Evolutionary conservation across 139 green algal genomes (phyloP), one percentile per base, ranked within the genome.

Genomic region (Chlamydomonas sphaeroides): DNA sequence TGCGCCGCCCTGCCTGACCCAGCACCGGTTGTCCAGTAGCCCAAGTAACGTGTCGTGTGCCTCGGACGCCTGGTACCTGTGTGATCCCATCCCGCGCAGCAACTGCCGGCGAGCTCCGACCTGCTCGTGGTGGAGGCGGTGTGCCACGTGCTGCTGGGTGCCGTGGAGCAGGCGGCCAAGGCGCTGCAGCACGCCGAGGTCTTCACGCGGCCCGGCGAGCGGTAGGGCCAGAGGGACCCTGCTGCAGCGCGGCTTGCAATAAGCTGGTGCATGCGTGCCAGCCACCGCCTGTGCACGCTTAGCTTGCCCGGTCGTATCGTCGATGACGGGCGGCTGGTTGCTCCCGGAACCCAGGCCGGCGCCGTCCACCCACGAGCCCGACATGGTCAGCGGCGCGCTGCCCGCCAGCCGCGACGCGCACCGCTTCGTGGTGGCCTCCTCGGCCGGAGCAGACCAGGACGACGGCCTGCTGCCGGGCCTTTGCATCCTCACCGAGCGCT

Each of bases 391-490:
- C 35, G 65, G 65, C 36, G 48, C 77, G 18, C 65, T 84, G 48
- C 77, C 77, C 15, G 28, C 49, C 7, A 57, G 57, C 65, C 48
- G 77, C 51, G 65, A 75, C 49, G 77, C 62, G 20, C 76, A 89
- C 71, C 48, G 30, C 20, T 94, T 87, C 53, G 84, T 93, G n/a
- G 79, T 86, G 5, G 49, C 65, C 2, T 11, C 28, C 26, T 74
- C 77, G 14, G 20, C 18, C 15, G 77, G 48, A 10, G 63, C 48
- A 1, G 65, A 68, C 45, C 11, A 21, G 7, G 87, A 92, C 23
- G 74, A 86, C 32, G 91, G 91, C 41, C 72, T 92, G 49, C 87
- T 94, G 49, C 88, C 91, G 2, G 92, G 92, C 35, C 69, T 95
- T 33, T 92, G 85, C 67, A 30, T 88, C 18, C 91, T 93, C 53